Percentiles rank a stretch among this genome's conserved stretches.
phyloP scores from a whole-genome alignment of 2,329 filamentous ascomycete genomes.

The Aspergillus viridinutans region DNA sequence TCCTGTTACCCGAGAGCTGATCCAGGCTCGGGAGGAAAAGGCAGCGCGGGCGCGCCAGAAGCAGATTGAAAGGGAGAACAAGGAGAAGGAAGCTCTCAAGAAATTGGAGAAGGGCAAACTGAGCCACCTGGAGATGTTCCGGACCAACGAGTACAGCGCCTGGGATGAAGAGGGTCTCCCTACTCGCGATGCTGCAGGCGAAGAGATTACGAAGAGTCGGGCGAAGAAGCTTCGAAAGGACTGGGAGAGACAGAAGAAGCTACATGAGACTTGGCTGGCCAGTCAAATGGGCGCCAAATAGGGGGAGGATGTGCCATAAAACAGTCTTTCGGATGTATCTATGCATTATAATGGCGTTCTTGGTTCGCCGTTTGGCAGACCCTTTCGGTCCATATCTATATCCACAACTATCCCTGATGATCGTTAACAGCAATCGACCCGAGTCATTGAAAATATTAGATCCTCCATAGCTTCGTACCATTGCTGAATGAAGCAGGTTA shows the following conservation, averaged over 20 bases:
- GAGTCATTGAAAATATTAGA: not conserved
- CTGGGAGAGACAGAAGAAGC: slow-evolving; percentile 86
- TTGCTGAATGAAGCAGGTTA: not conserved
- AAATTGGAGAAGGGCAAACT: slow-evolving; percentile 54
- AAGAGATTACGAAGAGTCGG: slow-evolving; percentile 74
- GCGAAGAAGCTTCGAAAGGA: slow-evolving; percentile 82
- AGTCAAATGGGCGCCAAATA: not conserved
- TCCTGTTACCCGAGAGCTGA: slow-evolving; percentile 57
- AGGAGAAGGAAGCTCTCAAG: slow-evolving; percentile 34
- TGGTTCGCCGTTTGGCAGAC: not conserved
- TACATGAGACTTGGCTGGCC: not conserved
- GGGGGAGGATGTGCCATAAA: not conserved
- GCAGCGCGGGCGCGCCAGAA: slow-evolving; percentile 47
- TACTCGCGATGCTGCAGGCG: slow-evolving; percentile 69
- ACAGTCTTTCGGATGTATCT: not conserved
- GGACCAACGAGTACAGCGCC: slow-evolving; percentile 59
- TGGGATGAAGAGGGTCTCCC: slow-evolving; percentile 85
- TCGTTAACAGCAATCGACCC: not conserved
- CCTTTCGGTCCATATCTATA: not conserved
- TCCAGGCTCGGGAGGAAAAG: slow-evolving; percentile 52
- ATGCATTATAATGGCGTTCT: not conserved
- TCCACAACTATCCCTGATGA: not conserved
- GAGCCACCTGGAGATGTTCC: slow-evolving; percentile 57
- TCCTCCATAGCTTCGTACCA: not conserved
- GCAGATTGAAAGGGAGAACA: slow-evolving; percentile 48